These are phyloP conservation scores for Aquilaria yunnanensis DNA, from an alignment of 345 rosid genomes.

Conservation along the genomic window DNA sequence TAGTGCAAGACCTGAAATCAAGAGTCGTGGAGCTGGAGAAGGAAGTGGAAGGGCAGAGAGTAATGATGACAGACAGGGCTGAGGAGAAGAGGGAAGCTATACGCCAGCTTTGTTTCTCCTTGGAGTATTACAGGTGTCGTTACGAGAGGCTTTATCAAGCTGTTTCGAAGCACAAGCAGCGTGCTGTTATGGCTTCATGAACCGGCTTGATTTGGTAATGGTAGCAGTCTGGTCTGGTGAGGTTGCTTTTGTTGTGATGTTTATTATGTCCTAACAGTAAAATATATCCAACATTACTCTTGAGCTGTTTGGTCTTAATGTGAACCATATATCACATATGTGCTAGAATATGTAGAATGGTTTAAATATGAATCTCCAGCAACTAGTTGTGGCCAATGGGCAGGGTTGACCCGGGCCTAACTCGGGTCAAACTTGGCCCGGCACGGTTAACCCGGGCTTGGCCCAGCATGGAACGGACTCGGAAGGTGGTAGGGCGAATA, in stretches of 20 bases:
- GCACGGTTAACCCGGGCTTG: too few relatives aligned
- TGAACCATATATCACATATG: too few relatives aligned
- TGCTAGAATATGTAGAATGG: too few relatives aligned
- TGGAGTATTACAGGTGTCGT: slow-evolving; percentile 73
- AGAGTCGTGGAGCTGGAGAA: slow-evolving; percentile 41
- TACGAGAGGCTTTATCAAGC: slow-evolving; percentile 52
- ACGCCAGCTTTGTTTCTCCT: slow-evolving; percentile 73
- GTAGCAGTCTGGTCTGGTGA: slow-evolving; percentile 1
- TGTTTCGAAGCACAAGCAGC: slow-evolving; percentile 32
- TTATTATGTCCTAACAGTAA: too few relatives aligned
- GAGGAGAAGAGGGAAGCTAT: slow-evolving; percentile 90
- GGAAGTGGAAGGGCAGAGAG: slow-evolving; percentile 45
- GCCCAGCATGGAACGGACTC: too few relatives aligned
- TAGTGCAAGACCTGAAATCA: slow-evolving; percentile 26
- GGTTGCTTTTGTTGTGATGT: slow-evolving; percentile 3
- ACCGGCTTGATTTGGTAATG: slow-evolving; percentile 5
- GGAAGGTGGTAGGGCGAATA: too few relatives aligned
- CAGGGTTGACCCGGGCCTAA: too few relatives aligned
- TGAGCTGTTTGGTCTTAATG: too few relatives aligned
- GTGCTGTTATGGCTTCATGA: slow-evolving; percentile 32
- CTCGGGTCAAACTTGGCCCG: too few relatives aligned
- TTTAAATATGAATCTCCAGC: too few relatives aligned
- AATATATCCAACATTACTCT: too few relatives aligned
- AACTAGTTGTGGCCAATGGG: too few relatives aligned
- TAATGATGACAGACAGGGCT: slow-evolving; percentile 39